Percentiles rank a stretch among this genome's conserved stretches.
Evolutionary conservation across 208 protist genomes (phyloP).

Genomic region (Perkinsela sp.): DNA sequence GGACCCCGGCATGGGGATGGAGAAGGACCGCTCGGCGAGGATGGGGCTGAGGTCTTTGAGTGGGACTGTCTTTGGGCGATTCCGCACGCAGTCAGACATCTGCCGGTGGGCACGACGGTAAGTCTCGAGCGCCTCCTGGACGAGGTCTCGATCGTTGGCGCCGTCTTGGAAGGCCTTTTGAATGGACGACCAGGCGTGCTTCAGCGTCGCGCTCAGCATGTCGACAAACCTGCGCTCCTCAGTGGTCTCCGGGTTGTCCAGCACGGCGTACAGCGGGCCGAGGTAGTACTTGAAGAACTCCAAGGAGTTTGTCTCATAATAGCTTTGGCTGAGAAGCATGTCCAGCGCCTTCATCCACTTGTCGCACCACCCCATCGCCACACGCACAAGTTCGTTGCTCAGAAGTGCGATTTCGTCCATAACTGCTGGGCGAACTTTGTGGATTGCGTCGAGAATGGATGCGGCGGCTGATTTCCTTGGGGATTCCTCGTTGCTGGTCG

Average conservation of each 20-base stretch:
- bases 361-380: conserved; percentile 88
- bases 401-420: conserved; percentile 84
- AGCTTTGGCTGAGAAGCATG: conserved; percentile 75
- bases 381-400: conserved; percentile 86
- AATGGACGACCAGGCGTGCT: conserved; percentile 18
- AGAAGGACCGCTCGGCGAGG: conserved; percentile 68
- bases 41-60: conserved; percentile 68
- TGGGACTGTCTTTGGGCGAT: conserved; percentile 13
- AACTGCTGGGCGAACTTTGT: conserved; percentile 26
- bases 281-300: conserved; percentile 58
- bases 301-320: conserved; percentile 27
- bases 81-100: conserved; percentile 35
- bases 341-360: conserved; percentile 79
- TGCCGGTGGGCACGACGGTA: conserved; percentile 37
- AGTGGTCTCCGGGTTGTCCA: conserved; percentile 62
- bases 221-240: conserved; percentile 75
- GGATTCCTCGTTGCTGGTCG: conserved; percentile 41
- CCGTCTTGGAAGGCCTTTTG: conserved; percentile 7
- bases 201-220: conserved; percentile 24
- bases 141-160: conserved; percentile 8
- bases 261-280: conserved; percentile 74
- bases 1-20: conserved; percentile 85
- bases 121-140: conserved; percentile 51
- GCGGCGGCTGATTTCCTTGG: conserved; percentile 28
- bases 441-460: conserved; percentile 37